Evolutionary conservation across 1,284 basidiomycete species (phyloP), one percentile per base, ranked within the genome.

Genomic region (Flammula alnicola): DNA sequence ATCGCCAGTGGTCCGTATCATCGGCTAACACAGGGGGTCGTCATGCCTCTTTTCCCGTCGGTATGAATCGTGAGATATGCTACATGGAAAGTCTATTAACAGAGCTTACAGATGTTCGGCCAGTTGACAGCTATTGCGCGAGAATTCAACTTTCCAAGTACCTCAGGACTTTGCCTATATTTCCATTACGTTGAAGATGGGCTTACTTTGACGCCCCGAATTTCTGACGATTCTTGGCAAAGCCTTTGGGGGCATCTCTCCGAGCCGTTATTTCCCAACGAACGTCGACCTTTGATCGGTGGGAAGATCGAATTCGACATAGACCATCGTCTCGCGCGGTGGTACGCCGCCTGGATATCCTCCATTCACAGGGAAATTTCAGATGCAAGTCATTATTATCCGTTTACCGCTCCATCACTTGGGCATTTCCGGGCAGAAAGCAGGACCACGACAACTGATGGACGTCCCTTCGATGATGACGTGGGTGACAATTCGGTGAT

Each of bases 291-390:
- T 8, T 83, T 86, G 1, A 82, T 91, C 54, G 73, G 77, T 47
- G 89, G 87, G 11, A 81, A 78, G 41, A 75, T 92, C 22, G 88
- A 91, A 65, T 90, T 91, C 62, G 89, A 92, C 67, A 80, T 92
- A 44, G 89, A 91, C 67, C 49, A 81, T 49, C 70, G 71, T 27
- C 81, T 81, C 56, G 89, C 88, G 19, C 76, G 82, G 23, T 92
- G 89, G 89, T 88, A 83, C 60, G 71, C 81, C 27, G 66, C 81
- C 3, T 91, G 89, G 89, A 56, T 84, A 14, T 72, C 78, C 1
- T 72, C 76, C 14, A 64, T 74, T 29, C 73, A 74, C 37, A 66
- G 80, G 58, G 77, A 81, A 36, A 58, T 68, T 26, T 60, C 69
- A 16, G 78, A 79, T 30, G 70, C 72, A 1, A 67, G 73, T 26